These are phyloP conservation scores for Nemania sp. DNA, from an alignment of 2,329 filamentous ascomycete species.

Conservation along the genomic window DNA sequence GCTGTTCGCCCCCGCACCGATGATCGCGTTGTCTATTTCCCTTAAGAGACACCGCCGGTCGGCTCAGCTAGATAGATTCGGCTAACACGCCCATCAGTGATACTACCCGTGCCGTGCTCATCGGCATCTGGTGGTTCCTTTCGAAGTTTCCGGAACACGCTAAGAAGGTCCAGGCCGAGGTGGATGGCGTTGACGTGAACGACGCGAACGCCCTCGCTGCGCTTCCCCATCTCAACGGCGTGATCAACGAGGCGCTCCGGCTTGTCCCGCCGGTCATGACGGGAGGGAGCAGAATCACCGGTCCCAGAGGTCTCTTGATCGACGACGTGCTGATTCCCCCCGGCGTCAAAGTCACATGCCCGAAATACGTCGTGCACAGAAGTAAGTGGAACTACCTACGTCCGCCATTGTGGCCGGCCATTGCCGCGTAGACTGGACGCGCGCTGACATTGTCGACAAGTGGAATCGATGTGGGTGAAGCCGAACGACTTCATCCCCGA, in stretches of 20 bases:
- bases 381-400: constrained; percentile 19
- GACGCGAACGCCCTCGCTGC: constrained; percentile 18
- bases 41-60: too few relatives aligned
- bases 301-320: constrained; percentile 24
- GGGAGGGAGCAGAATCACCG: constrained; percentile 23
- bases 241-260: constrained; percentile 27
- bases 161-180: constrained; percentile 22
- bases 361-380: constrained; percentile 30
- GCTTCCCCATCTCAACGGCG: constrained; percentile 28
- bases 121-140: constrained; percentile 28
- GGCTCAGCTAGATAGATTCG: not conserved
- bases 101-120: constrained; percentile 27
- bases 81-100: constrained; percentile 19
- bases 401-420: not conserved
- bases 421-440: not conserved
- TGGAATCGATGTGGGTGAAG: constrained; percentile 27
- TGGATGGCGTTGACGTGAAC: constrained; percentile 16
- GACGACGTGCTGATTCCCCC: constrained; percentile 26
- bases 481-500: constrained; percentile 32
- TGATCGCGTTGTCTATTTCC: not conserved
- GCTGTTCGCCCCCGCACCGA: not conserved
- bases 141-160: constrained; percentile 26
- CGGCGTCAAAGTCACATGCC: constrained; percentile 25
- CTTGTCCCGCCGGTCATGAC: constrained; percentile 28
- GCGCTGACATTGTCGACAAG: constrained; percentile 14